Conservation (phyloP, 169 alveolate species). For the Cryptosporidium parvum region DNA sequence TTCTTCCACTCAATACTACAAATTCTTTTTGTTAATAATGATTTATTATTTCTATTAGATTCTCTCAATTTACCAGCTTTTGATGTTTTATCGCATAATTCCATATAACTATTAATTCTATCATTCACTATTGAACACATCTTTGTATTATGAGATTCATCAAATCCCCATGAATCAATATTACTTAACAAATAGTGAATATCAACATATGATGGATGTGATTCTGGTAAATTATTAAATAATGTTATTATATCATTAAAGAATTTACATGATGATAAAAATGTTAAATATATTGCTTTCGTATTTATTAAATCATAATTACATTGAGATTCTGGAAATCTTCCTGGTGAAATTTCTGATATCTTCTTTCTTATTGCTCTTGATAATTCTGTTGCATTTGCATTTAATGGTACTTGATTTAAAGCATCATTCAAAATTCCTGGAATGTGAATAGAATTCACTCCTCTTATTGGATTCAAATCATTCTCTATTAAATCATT, state of each 20-base stretch:
- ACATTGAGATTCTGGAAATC: conserved; percentile 49
- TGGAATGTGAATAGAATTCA: conserved; percentile 32
- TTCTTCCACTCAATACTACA: conserved; percentile 62
- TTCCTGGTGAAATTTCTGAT: conserved; percentile 29
- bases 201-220: conserved; percentile 39
- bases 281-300: conserved; percentile 23
- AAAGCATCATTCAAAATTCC: conserved; percentile 19
- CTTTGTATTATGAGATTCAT: conserved; percentile 21
- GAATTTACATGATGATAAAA: conserved; percentile 55
- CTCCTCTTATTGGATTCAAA: background rate
- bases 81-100: conserved; percentile 26
- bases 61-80: background rate
- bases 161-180: conserved; percentile 54
- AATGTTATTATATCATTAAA: conserved; percentile 18
- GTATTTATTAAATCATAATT: conserved; percentile 40
- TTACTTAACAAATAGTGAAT: conserved; percentile 5
- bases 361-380: conserved; percentile 19
- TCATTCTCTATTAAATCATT: conserved; percentile 6
- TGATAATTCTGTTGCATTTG: conserved; percentile 40
- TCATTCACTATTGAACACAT: conserved; percentile 39
- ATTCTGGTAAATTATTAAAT: conserved; percentile 37
- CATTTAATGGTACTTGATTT: conserved; percentile 32
- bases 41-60: background rate
- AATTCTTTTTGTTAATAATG: background rate
- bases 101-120: background rate